Base-by-base conservation (phyloP, 1,284 basidiomycete species). In the Sanguinoderma infundibulare region DNA sequence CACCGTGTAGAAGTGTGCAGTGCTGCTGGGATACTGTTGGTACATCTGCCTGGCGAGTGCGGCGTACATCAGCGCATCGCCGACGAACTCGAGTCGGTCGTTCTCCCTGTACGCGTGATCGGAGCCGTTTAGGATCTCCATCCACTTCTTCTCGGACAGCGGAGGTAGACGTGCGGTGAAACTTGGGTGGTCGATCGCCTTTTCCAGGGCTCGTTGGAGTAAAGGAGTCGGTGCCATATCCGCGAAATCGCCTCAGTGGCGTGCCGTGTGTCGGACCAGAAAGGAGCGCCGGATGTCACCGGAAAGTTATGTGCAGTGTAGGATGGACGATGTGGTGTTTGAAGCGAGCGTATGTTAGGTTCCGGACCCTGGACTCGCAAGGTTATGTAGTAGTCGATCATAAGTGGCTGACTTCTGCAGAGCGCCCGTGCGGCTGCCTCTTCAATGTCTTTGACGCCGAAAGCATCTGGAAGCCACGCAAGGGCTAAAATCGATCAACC, bases 61-160 rank as follows among this genome's bases (percentile, higher is more conserved):
- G 53, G 73, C 70, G 63, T 75, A 73, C 70, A 76, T 74, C 22
- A 75, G 60, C 34, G 73, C 73, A 57, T 76, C 75, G 17, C 75
- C 75, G 14, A 76, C 54, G 57, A 73, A 76, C 63, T 76, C 74
- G 35, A 75, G 64, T 28, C 73, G 68, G 22, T 76, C 74, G 59
- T 74, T 73, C 60, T 73, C 69, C 5, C 30, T 52, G 6, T 14
- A 22, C 2, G 68, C 47, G 9, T 56, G 30, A 9, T 34, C 42
- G 8, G 59, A 53, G 6, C 14, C 17, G 7, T 40, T 44, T 10
- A 76, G 60, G 8, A 76, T 67, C 39, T 62, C 66, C 39, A 66
- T 55, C 73, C 74, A 76, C 38, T 67, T 66, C n/a, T 54, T 44
- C 47, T 73, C 69, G 2, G 73, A 70, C 6, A 76, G 63, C 10